Conservation (phyloP, 2,329 filamentous ascomycete species). For the Penicillium brevicompactum region DNA sequence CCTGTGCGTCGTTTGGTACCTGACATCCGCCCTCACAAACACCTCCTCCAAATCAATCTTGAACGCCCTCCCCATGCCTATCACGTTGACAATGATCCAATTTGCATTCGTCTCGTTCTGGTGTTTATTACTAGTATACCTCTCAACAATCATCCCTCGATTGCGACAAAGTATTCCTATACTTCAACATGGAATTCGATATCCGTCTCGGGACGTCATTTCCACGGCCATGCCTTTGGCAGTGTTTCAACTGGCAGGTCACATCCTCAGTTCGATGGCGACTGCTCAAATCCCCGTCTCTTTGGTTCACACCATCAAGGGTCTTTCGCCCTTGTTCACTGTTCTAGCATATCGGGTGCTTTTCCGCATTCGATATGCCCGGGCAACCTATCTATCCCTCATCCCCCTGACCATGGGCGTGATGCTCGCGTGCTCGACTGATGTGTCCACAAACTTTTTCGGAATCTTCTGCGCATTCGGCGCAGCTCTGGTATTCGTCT, state of each 20-base stretch:
- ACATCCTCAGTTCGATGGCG: conserved; percentile 90
- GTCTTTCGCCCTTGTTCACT: conserved; percentile 91
- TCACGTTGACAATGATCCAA: conserved; percentile 88
- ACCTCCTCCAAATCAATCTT: conserved; percentile 97
- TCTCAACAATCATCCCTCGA: conserved; percentile 71
- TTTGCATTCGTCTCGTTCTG: conserved; percentile 90
- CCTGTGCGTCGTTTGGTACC: conserved; percentile 90
- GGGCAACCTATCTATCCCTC: conserved; percentile 82
- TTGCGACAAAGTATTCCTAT: conserved; percentile 74
- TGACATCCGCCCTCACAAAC: conserved; percentile 92
- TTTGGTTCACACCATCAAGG: conserved; percentile 97
- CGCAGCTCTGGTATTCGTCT: conserved; percentile 93
- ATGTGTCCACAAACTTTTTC: conserved; percentile 83
- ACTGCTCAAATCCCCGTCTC: conserved; percentile 95
- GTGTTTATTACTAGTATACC: conserved; percentile 77
- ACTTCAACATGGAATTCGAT: conserved; percentile 79
- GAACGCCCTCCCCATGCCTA: conserved; percentile 85
- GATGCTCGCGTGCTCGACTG: conserved; percentile 91
- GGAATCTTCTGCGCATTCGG: conserved; percentile 88
- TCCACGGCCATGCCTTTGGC: conserved; percentile 87
- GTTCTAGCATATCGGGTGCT: conserved; percentile 89
- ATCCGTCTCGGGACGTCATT: conserved; percentile 79
- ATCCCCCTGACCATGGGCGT: conserved; percentile 93
- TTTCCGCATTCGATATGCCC: conserved; percentile 85
- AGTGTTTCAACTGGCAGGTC: conserved; percentile 88